Base-by-base conservation (phyloP, 257 asterid species). In the Salvia hispanica region DNA sequence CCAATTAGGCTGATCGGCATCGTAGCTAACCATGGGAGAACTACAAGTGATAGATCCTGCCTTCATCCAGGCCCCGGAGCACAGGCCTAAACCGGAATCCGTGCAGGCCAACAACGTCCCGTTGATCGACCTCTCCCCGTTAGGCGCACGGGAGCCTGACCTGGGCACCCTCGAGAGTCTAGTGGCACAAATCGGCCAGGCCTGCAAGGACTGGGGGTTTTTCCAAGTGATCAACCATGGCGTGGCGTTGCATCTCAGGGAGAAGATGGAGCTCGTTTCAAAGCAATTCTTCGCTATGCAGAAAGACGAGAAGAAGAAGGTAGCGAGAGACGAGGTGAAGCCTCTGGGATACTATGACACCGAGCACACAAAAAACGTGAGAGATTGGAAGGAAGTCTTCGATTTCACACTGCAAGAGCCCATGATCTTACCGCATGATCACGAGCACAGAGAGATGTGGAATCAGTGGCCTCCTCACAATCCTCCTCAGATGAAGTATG, bases 311-410 rank as follows among this genome's bases (percentile, higher is more conserved):
- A 83, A 68, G 74, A 76, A 54, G 72, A 75, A 74, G 72, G 88
- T 83, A 6, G 68, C 68, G 4, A 67, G 83, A 66, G 88, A 78
- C 43, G 88, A 80, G 73, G 78, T 40, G 44, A 81, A 81, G 18
- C 89, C 89, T 0, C 2, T 40, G 0, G 89, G 89, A 12, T 84
- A 81, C 46, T 84, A 79, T n/a, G 86, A 84, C 42, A 81, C 83
- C 0, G 91, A 85, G 78, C 86, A 74, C 9, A 85, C 91, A 0
- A 85, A 85, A 72, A 85, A 83, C 31, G 91, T 85, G 0, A 72
- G 91, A 57, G 91, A 85, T n/a, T 85, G 91, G 91, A 85, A 85
- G 39, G 88, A 85, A 58, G 91, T 85, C 31, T 85, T 85, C 15
- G 91, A 85, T 71, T 80, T 82, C 58, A 45, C 71, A 3, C 70